Evolutionary conservation across 164 flowering plant species (phyloP).

Genomic region (grape (Vitis vinifera)): DNA sequence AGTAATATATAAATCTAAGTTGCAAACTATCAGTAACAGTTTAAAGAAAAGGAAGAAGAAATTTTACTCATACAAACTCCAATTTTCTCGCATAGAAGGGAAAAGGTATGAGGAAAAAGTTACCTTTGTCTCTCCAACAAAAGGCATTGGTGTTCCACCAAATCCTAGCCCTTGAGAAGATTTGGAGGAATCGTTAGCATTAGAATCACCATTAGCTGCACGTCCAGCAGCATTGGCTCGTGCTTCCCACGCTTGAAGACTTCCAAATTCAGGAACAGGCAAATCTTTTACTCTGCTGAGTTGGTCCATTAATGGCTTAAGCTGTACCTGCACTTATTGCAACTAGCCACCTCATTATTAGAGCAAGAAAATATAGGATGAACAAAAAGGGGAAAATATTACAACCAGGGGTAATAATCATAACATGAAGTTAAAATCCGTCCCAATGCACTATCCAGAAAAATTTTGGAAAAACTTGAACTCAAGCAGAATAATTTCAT

Average conservation of each 20-base stretch:
- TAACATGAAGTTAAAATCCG: too few species aligned
- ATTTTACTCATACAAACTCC: too few species aligned
- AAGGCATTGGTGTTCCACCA: slow-evolving; percentile 85
- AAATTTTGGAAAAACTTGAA: too few species aligned
- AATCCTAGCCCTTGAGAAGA: slow-evolving; percentile 61
- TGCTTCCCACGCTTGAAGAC: slow-evolving; percentile 91
- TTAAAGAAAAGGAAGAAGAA: too few species aligned
- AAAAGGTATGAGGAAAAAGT: neutral
- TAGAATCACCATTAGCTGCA: slow-evolving; percentile 55
- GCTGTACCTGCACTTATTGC: slow-evolving; percentile 60
- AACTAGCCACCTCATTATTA: neutral
- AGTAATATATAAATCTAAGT: too few species aligned
- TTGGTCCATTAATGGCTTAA: slow-evolving; percentile 84
- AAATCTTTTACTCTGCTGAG: slow-evolving; percentile 85
- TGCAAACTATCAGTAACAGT: too few species aligned
- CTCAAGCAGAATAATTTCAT: too few species aligned
- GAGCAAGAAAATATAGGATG: neutral
- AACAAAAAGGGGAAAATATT: neutral
- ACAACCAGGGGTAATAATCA: too few species aligned
- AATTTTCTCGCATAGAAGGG: neutral
- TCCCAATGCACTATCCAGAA: too few species aligned
- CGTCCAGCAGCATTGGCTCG: slow-evolving; percentile 67
- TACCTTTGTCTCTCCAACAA: slow-evolving; percentile 90
- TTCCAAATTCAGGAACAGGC: slow-evolving; percentile 80
- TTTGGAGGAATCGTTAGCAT: slow-evolving; percentile 60